phyloP scores from a whole-genome alignment of 176 grass and related monocot genomes.

The Carex myosuroides region DNA sequence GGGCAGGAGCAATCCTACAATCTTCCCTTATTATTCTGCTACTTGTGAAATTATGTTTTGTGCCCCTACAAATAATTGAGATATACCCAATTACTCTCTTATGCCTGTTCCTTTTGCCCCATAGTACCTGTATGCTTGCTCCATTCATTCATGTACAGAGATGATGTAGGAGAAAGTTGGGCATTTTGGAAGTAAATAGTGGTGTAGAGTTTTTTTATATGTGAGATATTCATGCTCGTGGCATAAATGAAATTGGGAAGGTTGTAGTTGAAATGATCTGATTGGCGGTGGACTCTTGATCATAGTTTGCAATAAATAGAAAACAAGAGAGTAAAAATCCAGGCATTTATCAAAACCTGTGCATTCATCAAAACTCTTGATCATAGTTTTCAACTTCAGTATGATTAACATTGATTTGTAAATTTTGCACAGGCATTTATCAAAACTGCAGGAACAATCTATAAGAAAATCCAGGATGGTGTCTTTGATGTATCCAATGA shows the following conservation, averaged over 20 bases:
- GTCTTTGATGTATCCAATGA: slow-evolving; percentile 49
- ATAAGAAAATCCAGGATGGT: slow-evolving; percentile 50
- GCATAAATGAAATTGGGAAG: background rate
- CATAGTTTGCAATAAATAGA: background rate
- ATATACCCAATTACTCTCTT: background rate
- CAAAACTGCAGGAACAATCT: slow-evolving; percentile 37
- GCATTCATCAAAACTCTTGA: background rate
- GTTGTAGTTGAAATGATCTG: background rate
- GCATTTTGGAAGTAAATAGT: background rate
- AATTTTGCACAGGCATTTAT: slow-evolving; percentile 39
- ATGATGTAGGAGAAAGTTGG: background rate
- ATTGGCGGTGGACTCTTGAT: background rate
- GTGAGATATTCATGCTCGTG: background rate
- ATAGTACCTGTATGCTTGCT: background rate
- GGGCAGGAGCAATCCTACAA: background rate
- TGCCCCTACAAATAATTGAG: background rate
- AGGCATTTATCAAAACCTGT: no score
- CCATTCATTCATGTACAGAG: background rate
- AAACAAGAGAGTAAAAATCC: background rate
- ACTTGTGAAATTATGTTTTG: background rate
- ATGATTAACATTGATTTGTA: background rate
- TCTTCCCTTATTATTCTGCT: background rate
- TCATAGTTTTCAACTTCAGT: background rate
- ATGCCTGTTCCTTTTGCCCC: background rate
- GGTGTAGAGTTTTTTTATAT: background rate